A percentile compares a stretch with the other conserved stretches of the same genome.
Evolutionary conservation across 2,329 filamentous ascomycete species (phyloP).

Genomic region (Eutypa lata): DNA sequence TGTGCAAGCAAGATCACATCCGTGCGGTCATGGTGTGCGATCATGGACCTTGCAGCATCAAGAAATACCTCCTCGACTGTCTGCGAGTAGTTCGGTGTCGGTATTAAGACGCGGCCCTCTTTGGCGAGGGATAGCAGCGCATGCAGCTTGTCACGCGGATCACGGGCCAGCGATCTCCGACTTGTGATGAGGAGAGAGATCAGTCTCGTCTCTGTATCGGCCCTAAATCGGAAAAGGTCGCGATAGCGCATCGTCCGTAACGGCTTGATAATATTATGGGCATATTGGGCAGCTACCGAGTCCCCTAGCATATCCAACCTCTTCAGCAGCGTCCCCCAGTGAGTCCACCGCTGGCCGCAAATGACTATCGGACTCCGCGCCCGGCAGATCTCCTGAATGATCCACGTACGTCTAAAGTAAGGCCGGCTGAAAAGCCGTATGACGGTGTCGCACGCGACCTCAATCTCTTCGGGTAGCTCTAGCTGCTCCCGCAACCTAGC

Average conservation of each 20-base stretch:
- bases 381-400: conserved; percentile 7
- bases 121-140: no score
- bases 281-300: conserved; percentile 5
- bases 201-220: no score
- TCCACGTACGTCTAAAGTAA: conserved; percentile 4
- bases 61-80: no score
- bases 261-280: conserved; percentile 3
- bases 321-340: conserved; percentile 3
- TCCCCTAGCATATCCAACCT: conserved; percentile 1
- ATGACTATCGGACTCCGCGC: conserved; percentile 3
- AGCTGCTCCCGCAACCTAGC: conserved; percentile 3
- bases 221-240: conserved; percentile 1
- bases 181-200: no score
- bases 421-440: conserved; percentile 6
- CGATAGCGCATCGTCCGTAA: conserved; percentile 5
- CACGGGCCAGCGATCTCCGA: no score
- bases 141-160: no score
- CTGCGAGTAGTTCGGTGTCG: no score
- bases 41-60: no score
- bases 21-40: no score
- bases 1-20: no score
- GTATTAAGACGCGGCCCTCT: no score
- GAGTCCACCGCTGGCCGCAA: conserved; percentile 3
- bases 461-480: conserved; percentile 6
- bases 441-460: conserved; percentile 4